Base-by-base conservation (phyloP, 331 rosid genomes). In the Cydonia oblonga region DNA sequence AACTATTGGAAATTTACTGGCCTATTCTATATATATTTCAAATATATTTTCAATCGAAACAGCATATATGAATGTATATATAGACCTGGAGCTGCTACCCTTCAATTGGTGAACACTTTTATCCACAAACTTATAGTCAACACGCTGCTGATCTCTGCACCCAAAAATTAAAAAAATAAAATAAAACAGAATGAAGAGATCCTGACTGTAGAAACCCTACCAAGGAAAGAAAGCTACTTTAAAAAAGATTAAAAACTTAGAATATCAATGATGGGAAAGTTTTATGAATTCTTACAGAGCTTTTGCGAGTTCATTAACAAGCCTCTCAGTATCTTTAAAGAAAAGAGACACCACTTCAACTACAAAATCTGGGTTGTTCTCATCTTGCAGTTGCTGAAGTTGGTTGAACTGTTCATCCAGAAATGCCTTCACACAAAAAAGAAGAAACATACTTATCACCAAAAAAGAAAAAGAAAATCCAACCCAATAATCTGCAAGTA, bases 71-170 rank as follows among this genome's bases (percentile, higher is more conserved):
- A 2, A 38, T 38, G 14, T 9, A 35, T 22, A 14, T 3, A 35
- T 82, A 35, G 12, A 92, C 98, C 96, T 88, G 80, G 98, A 87
- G 82, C 96, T 92, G 85, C 98, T 88, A 40, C 98, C 98, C 83
- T 88, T 92, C 85, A 92, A 60, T 82, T 90, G 96, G 75, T 89
- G 96, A 86, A 92, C 90, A 75, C 82, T 76, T 52, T 90, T 79
- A 80, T 86, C 98, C 61, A 92, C 80, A 80, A 69, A 87, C 69
- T 51, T 87, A 44, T 83, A 90, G 86, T 90, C 89, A 68, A 86
- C 75, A 74, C 40, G 72, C 56, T 81, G 75, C 59, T 86, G 93
- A 25, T 70, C 81, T 65, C 98, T 92, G 83, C 44, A 65, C 51
- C 30, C 57, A 61, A 61, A 65, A 54, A 7, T 15, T 12, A 0